These are phyloP conservation scores for Colletotrichum costaricense DNA, from an alignment of 2,329 filamentous ascomycete genomes.

Conservation along the genomic window DNA sequence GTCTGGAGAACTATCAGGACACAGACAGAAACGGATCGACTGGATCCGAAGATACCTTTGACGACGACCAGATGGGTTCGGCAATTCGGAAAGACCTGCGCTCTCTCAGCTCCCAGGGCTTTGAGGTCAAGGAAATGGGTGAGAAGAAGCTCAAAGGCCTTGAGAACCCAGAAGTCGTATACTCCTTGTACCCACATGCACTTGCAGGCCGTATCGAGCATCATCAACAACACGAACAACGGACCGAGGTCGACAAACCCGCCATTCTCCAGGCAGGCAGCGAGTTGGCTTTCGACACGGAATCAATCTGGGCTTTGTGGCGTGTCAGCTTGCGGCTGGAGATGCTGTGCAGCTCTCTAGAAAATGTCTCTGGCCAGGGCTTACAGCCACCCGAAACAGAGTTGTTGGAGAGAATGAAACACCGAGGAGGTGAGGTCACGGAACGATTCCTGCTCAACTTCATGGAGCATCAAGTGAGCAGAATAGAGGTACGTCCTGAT, in stretches of 20 bases:
- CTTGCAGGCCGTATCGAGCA: slow-evolving; percentile 83
- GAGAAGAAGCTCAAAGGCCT: slow-evolving; percentile 96
- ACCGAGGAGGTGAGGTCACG: slow-evolving; percentile 83
- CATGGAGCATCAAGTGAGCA: slow-evolving; percentile 92
- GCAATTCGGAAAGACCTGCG: slow-evolving; percentile 89
- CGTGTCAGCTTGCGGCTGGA: slow-evolving; percentile 88
- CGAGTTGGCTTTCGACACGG: slow-evolving; percentile 81
- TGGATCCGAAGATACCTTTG: slow-evolving; percentile 75
- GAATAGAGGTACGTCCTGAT: slow-evolving; percentile 82
- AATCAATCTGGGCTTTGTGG: slow-evolving; percentile 91
- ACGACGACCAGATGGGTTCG: slow-evolving; percentile 81
- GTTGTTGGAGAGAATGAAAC: slow-evolving; percentile 76
- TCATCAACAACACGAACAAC: slow-evolving; percentile 65
- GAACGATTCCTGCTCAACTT: slow-evolving; percentile 90
- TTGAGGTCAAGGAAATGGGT: slow-evolving; percentile 96
- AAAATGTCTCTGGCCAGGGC: slow-evolving; percentile 71
- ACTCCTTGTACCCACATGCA: slow-evolving; percentile 92
- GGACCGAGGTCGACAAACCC: slow-evolving; percentile 61
- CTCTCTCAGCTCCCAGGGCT: slow-evolving; percentile 89
- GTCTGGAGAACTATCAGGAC: slow-evolving; percentile 89
- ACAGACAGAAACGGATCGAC: slow-evolving; percentile 77
- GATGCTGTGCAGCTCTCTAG: slow-evolving; percentile 91
- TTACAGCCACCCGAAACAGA: slow-evolving; percentile 86
- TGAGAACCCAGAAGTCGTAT: slow-evolving; percentile 96
- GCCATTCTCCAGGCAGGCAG: slow-evolving; percentile 72